Percentiles rank a stretch among this genome's conserved stretches.
phyloP scores from a whole-genome alignment of 2,329 filamentous ascomycete species.

The Penicillium sp. region DNA sequence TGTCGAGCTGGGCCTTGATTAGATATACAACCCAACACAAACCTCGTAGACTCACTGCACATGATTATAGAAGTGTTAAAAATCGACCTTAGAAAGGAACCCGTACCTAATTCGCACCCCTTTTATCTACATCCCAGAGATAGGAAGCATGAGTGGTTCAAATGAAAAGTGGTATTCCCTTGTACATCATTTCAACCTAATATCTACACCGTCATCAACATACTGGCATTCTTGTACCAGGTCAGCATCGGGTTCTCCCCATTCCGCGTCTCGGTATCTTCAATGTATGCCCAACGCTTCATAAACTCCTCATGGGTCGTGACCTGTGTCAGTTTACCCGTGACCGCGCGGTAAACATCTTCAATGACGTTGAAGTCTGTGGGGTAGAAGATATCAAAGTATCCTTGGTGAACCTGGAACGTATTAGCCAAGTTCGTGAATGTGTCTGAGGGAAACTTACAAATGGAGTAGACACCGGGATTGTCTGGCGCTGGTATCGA shows the following conservation, averaged over 20 bases:
- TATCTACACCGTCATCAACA: constrained; percentile 72
- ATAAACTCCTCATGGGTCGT: constrained; percentile 87
- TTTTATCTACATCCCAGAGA: too few species aligned
- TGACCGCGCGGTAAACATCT: constrained; percentile 86
- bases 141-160: too few species aligned
- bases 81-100: too few species aligned
- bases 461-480: constrained; percentile 83
- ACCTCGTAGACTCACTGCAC: too few species aligned
- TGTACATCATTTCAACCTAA: constrained; percentile 1
- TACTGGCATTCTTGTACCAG: constrained; percentile 94
- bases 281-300: constrained; percentile 79
- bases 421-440: constrained; percentile 2
- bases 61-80: too few species aligned
- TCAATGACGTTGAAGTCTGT: constrained; percentile 91
- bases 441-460: constrained; percentile 50
- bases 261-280: constrained; percentile 80
- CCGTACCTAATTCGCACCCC: too few species aligned
- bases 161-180: too few species aligned
- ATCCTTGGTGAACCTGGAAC: constrained; percentile 83
- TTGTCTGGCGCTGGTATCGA: constrained; percentile 76
- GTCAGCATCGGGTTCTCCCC: constrained; percentile 88
- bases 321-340: constrained; percentile 82
- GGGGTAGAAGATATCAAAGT: constrained; percentile 98
- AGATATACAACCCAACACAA: not conserved
- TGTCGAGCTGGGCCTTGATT: not conserved